phyloP scores from a whole-genome alignment of 106 monocot species.

The Triglochin maritima region DNA sequence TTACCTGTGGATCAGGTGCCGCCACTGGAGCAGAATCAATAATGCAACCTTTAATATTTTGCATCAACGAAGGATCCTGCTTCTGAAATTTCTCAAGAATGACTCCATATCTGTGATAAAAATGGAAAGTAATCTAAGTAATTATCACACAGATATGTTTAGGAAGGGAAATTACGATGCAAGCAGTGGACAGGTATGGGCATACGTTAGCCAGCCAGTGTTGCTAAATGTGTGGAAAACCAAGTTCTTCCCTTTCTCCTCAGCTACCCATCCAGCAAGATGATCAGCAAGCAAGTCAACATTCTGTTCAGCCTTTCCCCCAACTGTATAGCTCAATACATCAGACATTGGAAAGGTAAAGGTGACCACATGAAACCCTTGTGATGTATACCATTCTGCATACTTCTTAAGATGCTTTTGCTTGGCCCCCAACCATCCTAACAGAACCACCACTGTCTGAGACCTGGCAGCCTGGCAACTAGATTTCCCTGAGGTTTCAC shows the following conservation, averaged over 20 bases:
- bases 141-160: not conserved
- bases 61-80: conserved; percentile 57
- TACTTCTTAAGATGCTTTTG: conserved; percentile 86
- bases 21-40: conserved; percentile 94
- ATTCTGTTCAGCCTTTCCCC: conserved; percentile 57
- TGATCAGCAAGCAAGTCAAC: conserved; percentile 59
- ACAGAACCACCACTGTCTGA: conserved; percentile 70
- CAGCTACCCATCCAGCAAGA: conserved; percentile 60
- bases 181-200: not conserved
- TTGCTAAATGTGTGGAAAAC: conserved; percentile 99
- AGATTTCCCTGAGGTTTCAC: conserved; percentile 6
- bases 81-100: conserved; percentile 81
- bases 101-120: conserved; percentile 69
- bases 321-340: conserved; percentile 62
- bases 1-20: conserved; percentile 88
- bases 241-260: conserved; percentile 68
- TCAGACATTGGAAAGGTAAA: conserved; percentile 88
- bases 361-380: conserved; percentile 80
- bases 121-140: not conserved
- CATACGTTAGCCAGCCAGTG: conserved; percentile 84
- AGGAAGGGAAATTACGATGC: not conserved
- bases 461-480: conserved; percentile 33
- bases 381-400: conserved; percentile 92
- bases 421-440: conserved; percentile 91
- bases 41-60: conserved; percentile 77